Evolutionary conservation across 2,329 filamentous ascomycete genomes (phyloP), one percentile per base, ranked within the genome.

Genomic region (Penicillium thymicola): DNA sequence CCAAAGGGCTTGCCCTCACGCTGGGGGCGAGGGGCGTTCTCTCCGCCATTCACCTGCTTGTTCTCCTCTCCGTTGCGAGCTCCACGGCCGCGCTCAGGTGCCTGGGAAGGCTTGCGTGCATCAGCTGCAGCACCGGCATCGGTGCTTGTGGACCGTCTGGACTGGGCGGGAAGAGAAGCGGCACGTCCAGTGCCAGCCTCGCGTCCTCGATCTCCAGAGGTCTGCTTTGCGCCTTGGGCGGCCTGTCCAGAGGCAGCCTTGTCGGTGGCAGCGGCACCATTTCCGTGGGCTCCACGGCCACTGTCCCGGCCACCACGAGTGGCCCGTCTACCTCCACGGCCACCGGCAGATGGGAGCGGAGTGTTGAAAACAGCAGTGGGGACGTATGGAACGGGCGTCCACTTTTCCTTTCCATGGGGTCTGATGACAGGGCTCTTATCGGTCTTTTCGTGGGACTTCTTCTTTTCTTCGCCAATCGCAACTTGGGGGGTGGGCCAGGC

Each of bases 401-500:
- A 97, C 68, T 92, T 90, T 67, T 89, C 86, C 79, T 95, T 95
- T 55, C 83, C 80, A 59, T 84, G 79, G 14, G 78, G 73, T 64
- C 82, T 87, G 73, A 78, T 84, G 66, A 64, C 72, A 66, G 69
- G 80, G 66, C 53, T 85, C 62, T 89, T 87, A 46, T 87, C 76
- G 7, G 79, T 77, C 73, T 90, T 90, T 54, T 87, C 82, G 51
- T 85, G 80, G 2, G 80, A 76, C 73, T 90, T 92, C 68, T 87
- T 87, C 75, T 89, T 90, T 59, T 89, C 84, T 65, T 94, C 91
- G 48, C 87, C 86, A 51, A 88, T 85, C 2, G 87, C 88, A 48
- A 82, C 87, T 65, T 96, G 90, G 0, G 92, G 92, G 3, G 93
- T 97, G 16, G 94, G 94, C 94, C 94, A 99, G 21, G 86, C 86